phyloP scores from a whole-genome alignment of 306 rosid species.

The Casuarina glauca region DNA sequence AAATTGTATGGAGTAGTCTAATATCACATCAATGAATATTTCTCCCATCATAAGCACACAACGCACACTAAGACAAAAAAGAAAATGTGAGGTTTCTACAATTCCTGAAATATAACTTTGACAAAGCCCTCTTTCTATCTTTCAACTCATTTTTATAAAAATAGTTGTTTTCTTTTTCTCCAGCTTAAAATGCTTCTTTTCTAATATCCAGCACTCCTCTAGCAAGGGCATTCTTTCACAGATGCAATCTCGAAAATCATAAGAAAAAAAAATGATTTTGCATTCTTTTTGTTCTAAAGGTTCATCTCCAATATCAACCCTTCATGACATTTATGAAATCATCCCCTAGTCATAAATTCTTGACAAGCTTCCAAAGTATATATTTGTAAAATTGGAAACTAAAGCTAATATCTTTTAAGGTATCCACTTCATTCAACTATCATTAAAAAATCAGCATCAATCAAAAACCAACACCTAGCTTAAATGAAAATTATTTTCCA shows the following conservation, averaged over 20 bases:
- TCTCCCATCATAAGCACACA: constrained; percentile 1
- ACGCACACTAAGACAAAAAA: background rate
- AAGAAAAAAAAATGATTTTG: background rate
- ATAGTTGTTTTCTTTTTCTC: too few relatives aligned
- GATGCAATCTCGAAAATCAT: background rate
- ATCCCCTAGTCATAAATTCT: background rate
- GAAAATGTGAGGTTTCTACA: background rate
- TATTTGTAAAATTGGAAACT: background rate
- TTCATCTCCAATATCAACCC: background rate
- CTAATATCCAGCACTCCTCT: background rate
- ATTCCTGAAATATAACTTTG: background rate
- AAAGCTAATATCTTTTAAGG: background rate
- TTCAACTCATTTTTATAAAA: too few relatives aligned
- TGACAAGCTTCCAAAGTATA: background rate
- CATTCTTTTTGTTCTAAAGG: background rate
- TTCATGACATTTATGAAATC: background rate
- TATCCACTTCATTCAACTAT: background rate
- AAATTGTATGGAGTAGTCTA: background rate
- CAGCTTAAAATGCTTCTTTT: background rate
- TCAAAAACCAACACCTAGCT: background rate
- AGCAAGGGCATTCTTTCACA: background rate
- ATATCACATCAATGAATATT: background rate
- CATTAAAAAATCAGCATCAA: background rate
- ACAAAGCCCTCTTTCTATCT: background rate
- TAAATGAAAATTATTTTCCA: background rate